Conservation (phyloP, 1,284 basidiomycete species). For the Cryptococcus jaspeensis region DNA sequence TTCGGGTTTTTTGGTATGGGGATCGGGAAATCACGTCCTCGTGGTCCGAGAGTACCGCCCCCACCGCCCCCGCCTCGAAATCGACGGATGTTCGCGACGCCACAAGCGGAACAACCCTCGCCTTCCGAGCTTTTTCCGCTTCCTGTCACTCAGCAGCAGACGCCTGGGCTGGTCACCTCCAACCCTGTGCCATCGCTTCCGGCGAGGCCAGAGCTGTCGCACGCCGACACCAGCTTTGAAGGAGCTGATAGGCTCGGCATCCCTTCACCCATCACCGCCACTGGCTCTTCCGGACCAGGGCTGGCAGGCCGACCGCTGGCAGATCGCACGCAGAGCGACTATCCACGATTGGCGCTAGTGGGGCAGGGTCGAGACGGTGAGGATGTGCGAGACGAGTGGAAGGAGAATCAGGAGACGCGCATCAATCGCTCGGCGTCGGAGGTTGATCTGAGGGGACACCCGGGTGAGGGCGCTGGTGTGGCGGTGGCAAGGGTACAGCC, state of each 20-base stretch:
- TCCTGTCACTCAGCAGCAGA: no score
- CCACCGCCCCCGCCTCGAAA: constrained; percentile 37
- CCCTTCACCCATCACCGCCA: no score
- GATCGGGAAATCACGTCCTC: no score
- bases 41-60: constrained; percentile 11
- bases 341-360: background rate
- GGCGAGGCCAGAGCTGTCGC: no score
- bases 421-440: constrained; percentile 6
- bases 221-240: no score
- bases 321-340: constrained; percentile 21
- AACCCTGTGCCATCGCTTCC: no score
- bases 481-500: background rate
- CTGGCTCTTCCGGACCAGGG: background rate
- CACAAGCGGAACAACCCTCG: background rate
- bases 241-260: no score
- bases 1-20: no score
- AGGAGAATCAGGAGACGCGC: background rate
- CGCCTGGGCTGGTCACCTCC: no score
- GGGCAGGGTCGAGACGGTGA: background rate
- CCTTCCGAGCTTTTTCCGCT: background rate
- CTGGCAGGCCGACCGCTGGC: constrained; percentile 6
- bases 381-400: background rate
- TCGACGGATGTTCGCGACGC: constrained; percentile 15
- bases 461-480: background rate
- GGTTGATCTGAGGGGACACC: constrained; percentile 6